phyloP scores from a whole-genome alignment of 805 yeast species.

The Metahyphopichia silvanorum region DNA sequence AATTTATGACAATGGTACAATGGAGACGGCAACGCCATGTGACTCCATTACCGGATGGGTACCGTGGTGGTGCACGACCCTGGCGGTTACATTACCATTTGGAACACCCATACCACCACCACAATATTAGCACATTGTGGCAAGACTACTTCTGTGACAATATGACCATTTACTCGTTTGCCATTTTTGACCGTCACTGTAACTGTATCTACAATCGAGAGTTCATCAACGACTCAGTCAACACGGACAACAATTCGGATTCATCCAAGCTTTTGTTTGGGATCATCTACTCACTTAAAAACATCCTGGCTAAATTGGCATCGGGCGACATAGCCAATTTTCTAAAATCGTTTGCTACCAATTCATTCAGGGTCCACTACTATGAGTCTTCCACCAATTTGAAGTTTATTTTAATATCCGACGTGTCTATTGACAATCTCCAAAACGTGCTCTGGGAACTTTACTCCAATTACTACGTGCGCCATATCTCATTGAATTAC shows the following conservation, averaged over 20 bases:
- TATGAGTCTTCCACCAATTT: slow-evolving; percentile 77
- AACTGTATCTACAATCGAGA: slow-evolving; percentile 80
- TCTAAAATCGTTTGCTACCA: slow-evolving; percentile 61
- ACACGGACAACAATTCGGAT: slow-evolving; percentile 61
- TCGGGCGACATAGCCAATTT: slow-evolving; percentile 23
- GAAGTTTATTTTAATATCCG: slow-evolving; percentile 73
- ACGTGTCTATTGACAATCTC: slow-evolving; percentile 53
- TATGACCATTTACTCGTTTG: slow-evolving; percentile 78
- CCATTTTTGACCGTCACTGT: slow-evolving; percentile 91
- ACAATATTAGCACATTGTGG: no score
- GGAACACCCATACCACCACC: no score
- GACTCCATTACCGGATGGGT: no score
- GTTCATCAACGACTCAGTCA: slow-evolving; percentile 37
- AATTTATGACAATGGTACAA: no score
- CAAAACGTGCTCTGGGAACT: slow-evolving; percentile 55
- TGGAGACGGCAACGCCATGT: no score
- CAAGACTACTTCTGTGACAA: no score
- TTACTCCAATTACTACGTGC: slow-evolving; percentile 57
- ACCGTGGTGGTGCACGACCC: no score
- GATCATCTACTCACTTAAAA: slow-evolving; percentile 72
- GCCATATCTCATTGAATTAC: slow-evolving; percentile 56
- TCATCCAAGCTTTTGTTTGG: slow-evolving; percentile 84
- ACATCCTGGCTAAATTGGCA: slow-evolving; percentile 57
- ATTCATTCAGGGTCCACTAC: slow-evolving; percentile 74
- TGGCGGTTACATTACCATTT: no score